Evolutionary conservation across 108 stramenopile species (phyloP).

Genomic region (Skeletonema tropicum): DNA sequence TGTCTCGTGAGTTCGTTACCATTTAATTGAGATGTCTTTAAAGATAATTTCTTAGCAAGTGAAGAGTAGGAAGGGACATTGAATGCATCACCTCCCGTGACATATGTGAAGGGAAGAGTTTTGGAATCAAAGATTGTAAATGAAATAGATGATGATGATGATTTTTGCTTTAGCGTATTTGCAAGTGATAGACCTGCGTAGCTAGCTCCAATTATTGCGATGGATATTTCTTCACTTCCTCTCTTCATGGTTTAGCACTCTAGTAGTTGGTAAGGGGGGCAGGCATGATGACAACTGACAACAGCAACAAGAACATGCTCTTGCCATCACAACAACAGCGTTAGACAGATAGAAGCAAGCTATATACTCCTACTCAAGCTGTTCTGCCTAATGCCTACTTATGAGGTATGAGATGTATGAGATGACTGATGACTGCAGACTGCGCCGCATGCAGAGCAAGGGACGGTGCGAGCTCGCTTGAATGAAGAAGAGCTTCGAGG

Average conservation of each 20-base stretch:
- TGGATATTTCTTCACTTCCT: background rate
- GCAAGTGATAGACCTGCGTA: conserved; percentile 36
- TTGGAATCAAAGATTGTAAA: conserved; percentile 28
- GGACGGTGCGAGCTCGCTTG: no score
- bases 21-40: background rate
- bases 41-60: background rate
- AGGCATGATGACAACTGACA: no score
- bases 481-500: no score
- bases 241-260: background rate
- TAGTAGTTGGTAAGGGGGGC: no score
- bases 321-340: no score
- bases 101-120: conserved; percentile 25
- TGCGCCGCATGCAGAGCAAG: no score
- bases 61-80: conserved; percentile 20
- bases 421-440: no score
- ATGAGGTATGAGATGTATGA: no score
- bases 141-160: conserved; percentile 4
- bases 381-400: no score
- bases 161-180: conserved; percentile 17
- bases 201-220: conserved; percentile 45
- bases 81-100: conserved; percentile 31
- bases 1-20: conserved; percentile 2
- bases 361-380: no score
- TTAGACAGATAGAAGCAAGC: no score
- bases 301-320: no score